Evolutionary conservation across 2,329 filamentous ascomycete genomes (phyloP), one percentile per base, ranked within the genome.

Genomic region (Juglanconis sp.): DNA sequence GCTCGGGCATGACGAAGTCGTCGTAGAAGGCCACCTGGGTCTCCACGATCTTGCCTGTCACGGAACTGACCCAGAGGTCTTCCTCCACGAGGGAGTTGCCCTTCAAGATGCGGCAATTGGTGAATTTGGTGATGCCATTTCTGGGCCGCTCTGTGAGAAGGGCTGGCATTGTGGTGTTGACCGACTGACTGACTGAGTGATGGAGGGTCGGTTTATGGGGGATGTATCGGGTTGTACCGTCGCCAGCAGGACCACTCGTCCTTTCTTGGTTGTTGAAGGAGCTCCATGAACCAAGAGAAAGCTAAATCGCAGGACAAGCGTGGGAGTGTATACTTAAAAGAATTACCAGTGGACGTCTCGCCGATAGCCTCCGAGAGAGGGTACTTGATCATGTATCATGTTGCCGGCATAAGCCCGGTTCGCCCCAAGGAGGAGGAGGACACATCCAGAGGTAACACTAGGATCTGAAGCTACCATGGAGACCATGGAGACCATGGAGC

Each of bases 21-120:
- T 87, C 86, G 71, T 90, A 93, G 71, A 88, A 89, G 40, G 80
- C 77, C 42, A 81, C 77, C 69, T 88, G 86, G 68, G 82, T 91
- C 66, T 87, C 83, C 52, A 96, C 79, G 68, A 96, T 91, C 73
- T 91, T 93, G 65, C 93, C 93, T 1, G 88, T 91, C 15, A 81
- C 71, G 0, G 91, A 90, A 73, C 90, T 92, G 63, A 96, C 87
- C 92, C 92, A 96, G n/a, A 96, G 82, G 70, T 96, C 93, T 64
- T 90, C 87, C 49, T 85, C 75, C 49, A 96, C 82, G 32, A 96
- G 80, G 24, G 79, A 70, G 65, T 88, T 81, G 66, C 85, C 86
- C 69, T 85, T 87, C 61, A 94, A 80, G 32, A 96, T 78, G 54
- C 89, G 87, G 72, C 92, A 96, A 77, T 96, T 96, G 69, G 91